Evolutionary conservation across 176 grass and related monocot species (phyloP), one percentile per base, ranked within the genome.

Genomic region (Saccharum officinarum): DNA sequence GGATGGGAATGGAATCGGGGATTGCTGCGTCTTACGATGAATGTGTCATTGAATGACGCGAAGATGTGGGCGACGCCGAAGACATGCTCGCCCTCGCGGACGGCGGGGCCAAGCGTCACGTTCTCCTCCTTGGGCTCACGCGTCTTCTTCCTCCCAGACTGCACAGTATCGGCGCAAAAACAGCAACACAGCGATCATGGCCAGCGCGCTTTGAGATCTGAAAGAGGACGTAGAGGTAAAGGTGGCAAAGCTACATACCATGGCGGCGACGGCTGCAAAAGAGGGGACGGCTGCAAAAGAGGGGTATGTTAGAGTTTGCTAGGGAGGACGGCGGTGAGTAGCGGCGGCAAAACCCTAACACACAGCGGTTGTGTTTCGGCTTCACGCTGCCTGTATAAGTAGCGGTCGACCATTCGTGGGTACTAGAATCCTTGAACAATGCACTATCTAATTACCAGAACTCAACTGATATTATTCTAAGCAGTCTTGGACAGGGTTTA

Each of bases 31-130:
- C 84, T 90, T 83, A 97, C 91, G 79, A 97, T 92, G 34, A 97
- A 97, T 11, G 91, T 97, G 67, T 97, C 94, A 20, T 97, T 97
- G 89, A 97, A 97, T 15, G 94, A 97, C 17, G 91, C 94, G 69
- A 90, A 97, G 80, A 97, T 88, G 69, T 76, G 94, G 22, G 91
- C 94, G 40, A 97, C 91, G 46, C 94, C 89, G 74, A 97, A 92
- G 22, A 79, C 94, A 36, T 92, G 60, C 82, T 97, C 91, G 2
- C 94, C 94, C 37, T 97, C 94, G 36, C 94, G 91, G 18, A 93
- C 91, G 10, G 94, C 34, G 0, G 94, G 94, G 0, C 91, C 94
- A 67, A 97, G 91, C 10, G 94, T 96, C 59, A 93, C 91, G 42
- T 93, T 90, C 49, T 97, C 94, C 87, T 93, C 94, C 89, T 97